These are phyloP conservation scores for Thermochaetoides thermophila DNA, from an alignment of 495 filamentous ascomycete genomes.

Conservation along the genomic window DNA sequence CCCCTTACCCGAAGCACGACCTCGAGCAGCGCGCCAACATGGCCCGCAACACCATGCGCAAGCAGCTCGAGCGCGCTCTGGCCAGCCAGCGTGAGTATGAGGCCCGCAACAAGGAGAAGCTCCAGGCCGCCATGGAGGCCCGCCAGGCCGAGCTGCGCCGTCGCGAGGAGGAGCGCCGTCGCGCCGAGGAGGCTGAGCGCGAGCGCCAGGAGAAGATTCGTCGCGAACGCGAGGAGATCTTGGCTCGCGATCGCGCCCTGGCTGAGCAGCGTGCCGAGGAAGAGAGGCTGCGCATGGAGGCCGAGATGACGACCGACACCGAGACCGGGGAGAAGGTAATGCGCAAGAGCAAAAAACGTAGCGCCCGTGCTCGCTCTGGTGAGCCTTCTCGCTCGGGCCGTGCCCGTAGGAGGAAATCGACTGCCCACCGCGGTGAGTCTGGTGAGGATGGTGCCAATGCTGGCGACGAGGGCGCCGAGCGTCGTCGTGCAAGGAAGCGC, in stretches of 20 bases:
- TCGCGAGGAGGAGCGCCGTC: conserved; percentile 48
- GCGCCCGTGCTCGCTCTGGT: background rate
- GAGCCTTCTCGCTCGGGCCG: conserved; percentile 2
- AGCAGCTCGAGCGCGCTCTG: conserved; percentile 72
- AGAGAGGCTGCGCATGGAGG: conserved; percentile 50
- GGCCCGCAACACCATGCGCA: conserved; percentile 84
- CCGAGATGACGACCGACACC: conserved; percentile 57
- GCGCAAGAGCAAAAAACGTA: conserved; percentile 57
- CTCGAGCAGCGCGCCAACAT: conserved; percentile 93
- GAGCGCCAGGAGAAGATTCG: conserved; percentile 64
- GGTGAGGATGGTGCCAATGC: conserved; percentile 16
- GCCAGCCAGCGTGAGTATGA: conserved; percentile 83
- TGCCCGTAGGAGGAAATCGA: conserved; percentile 8
- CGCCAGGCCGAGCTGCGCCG: conserved; percentile 62
- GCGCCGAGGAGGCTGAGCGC: conserved; percentile 47
- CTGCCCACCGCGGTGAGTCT: background rate
- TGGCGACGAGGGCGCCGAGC: conserved; percentile 30
- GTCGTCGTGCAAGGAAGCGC: conserved; percentile 41
- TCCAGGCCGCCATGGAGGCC: conserved; percentile 55
- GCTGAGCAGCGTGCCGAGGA: conserved; percentile 58
- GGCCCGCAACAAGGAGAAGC: conserved; percentile 73
- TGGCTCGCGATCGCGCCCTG: conserved; percentile 56
- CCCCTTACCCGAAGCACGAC: conserved; percentile 79
- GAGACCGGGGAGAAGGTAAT: conserved; percentile 68
- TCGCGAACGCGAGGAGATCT: conserved; percentile 65